Evolutionary conservation across 495 filamentous ascomycete genomes (phyloP).

Genomic region (Astrothelium subdiscretum): DNA sequence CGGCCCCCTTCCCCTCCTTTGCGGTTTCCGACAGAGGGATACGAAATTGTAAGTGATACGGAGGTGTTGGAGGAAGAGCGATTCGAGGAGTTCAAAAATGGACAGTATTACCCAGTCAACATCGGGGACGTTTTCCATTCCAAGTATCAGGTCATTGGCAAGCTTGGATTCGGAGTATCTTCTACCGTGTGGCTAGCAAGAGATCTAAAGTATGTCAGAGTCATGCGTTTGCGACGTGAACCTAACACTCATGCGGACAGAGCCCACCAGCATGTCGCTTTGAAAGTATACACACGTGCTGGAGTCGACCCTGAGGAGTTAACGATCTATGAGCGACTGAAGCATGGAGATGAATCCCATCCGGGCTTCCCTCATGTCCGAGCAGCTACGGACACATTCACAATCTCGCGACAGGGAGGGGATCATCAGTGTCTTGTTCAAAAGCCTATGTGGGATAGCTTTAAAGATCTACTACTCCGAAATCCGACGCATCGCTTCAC

Average conservation of each 20-base stretch:
- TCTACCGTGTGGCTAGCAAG: constrained; percentile 41
- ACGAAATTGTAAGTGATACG: no score
- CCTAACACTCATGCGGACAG: no score
- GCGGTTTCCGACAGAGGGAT: no score
- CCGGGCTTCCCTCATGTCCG: background rate
- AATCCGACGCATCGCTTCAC: constrained; percentile 4
- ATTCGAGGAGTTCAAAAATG: background rate
- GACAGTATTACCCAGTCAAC: constrained; percentile 27
- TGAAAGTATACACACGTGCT: constrained; percentile 4
- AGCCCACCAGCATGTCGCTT: no score
- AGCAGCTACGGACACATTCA: background rate
- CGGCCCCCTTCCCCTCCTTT: no score
- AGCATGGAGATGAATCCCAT: background rate
- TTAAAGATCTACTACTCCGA: constrained; percentile 4
- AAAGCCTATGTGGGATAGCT: background rate
- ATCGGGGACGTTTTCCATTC: constrained; percentile 30
- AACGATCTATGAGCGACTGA: background rate
- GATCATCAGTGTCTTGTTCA: constrained; percentile 3
- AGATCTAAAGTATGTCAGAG: constrained; percentile 37
- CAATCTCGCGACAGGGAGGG: background rate
- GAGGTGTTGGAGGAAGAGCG: constrained; percentile 2
- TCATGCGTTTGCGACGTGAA: no score
- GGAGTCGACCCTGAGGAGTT: background rate
- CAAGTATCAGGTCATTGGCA: constrained; percentile 32
- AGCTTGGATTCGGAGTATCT: constrained; percentile 34